Conservation (phyloP, 2,329 filamentous ascomycete species). For the Aspergillus arachidicola region DNA sequence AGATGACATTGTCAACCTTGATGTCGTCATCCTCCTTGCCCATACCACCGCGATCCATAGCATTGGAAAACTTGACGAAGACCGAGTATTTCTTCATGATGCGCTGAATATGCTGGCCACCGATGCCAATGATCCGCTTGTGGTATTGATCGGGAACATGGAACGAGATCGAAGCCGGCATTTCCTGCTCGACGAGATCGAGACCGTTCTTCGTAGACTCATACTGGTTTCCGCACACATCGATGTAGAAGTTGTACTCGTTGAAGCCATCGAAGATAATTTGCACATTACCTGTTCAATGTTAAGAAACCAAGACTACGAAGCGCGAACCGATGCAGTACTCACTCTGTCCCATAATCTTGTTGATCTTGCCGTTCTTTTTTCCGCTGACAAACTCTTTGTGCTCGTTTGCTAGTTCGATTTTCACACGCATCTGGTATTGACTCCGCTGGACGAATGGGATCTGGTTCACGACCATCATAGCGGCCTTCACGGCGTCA, state of each 20-base stretch:
- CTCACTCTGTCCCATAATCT: constrained; percentile 97
- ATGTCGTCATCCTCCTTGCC: constrained; percentile 97
- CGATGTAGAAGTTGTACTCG: constrained; percentile 99
- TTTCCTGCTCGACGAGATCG: constrained; percentile 93
- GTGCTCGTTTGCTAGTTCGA: constrained; percentile 98
- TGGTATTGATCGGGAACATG: constrained; percentile 99
- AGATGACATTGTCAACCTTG: constrained; percentile 98
- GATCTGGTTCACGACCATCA: constrained; percentile 90
- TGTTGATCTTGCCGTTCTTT: constrained; percentile 99
- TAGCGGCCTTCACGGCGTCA: constrained; percentile 92
- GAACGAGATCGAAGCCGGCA: constrained; percentile 98
- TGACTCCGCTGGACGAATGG: constrained; percentile 83
- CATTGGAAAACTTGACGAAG: constrained; percentile 99
- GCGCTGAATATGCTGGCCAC: constrained; percentile 95
- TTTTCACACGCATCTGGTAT: constrained; percentile 95
- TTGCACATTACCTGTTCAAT: constrained; percentile 75
- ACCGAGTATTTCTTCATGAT: constrained; percentile 99
- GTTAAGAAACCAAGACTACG: background rate
- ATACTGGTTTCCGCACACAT: constrained; percentile 89
- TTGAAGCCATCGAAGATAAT: constrained; percentile 99
- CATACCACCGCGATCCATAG: constrained; percentile 93
- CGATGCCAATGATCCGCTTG: constrained; percentile 98
- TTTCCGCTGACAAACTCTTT: constrained; percentile 99
- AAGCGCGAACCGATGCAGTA: constrained; percentile 6
- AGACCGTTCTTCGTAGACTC: constrained; percentile 93